Conservation (phyloP, 2,329 filamentous ascomycete genomes). For the Calonectria fujianensis region DNA sequence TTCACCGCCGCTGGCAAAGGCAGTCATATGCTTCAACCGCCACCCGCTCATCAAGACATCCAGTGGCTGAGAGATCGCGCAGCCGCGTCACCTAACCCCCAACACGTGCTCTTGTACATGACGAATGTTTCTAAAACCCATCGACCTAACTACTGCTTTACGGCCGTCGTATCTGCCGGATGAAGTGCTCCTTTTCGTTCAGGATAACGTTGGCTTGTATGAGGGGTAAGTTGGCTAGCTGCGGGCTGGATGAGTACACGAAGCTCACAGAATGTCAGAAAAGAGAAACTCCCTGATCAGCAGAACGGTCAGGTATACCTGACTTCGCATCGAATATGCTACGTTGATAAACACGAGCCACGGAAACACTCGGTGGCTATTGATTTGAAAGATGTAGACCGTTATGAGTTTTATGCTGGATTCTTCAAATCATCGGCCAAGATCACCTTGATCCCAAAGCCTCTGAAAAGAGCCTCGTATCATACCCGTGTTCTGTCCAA, state of each 20-base stretch:
- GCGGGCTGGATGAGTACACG: constrained; percentile 17
- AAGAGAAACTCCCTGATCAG: constrained; percentile 94
- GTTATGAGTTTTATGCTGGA: constrained; percentile 92
- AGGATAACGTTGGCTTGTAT: constrained; percentile 97
- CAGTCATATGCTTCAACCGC: not conserved
- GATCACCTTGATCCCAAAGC: constrained; percentile 90
- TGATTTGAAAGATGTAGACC: constrained; percentile 92
- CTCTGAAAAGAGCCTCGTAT: constrained; percentile 78
- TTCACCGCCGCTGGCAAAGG: not conserved
- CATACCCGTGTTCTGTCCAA: constrained; percentile 71
- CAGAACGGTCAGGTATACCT: constrained; percentile 98
- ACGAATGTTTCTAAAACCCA: constrained; percentile 97
- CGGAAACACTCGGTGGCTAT: constrained; percentile 89
- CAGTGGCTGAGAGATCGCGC: constrained; percentile 21
- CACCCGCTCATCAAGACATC: constrained; percentile 23
- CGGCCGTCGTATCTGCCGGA: constrained; percentile 94
- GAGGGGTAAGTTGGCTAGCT: constrained; percentile 82
- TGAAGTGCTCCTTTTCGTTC: constrained; percentile 96
- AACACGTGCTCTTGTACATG: constrained; percentile 62
- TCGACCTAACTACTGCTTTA: constrained; percentile 97
- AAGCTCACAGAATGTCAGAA: constrained; percentile 71
- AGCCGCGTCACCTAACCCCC: constrained; percentile 30
- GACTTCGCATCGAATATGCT: constrained; percentile 96
- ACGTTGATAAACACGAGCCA: constrained; percentile 92
- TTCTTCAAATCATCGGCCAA: constrained; percentile 97